Base-by-base conservation (phyloP, 768 basidiomycete genomes). In the Glaciozyma martinii region DNA sequence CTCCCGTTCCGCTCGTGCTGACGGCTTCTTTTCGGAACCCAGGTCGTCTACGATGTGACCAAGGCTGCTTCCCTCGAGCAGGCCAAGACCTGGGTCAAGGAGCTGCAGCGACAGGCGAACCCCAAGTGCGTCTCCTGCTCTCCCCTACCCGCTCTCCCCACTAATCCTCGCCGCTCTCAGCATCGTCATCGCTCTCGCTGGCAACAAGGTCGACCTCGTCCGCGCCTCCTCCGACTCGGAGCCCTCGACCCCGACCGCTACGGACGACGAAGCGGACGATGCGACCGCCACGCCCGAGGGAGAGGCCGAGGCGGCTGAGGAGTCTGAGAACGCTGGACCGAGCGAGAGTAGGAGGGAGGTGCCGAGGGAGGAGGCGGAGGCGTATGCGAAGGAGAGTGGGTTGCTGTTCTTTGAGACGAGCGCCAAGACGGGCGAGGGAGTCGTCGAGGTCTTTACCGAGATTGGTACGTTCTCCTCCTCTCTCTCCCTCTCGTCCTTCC, bases 71-170 rank as follows among this genome's bases (percentile, higher is more conserved):
- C 91, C 74, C 81, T 99, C 64, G 94, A 98, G 77, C 98, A 98
- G 77, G 95, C 95, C 61, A 97, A 98, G 80, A 91, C 93, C 37
- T 99, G 95, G 95, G 92, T 99, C 64, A 97, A 95, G 80, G 95
- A 99, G 78, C 82, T 99, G 29, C 95, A 99, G 76, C 85, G 95
- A 70, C 95, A 99, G 75, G 95, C 95, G 29, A 95, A 97, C 76
- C 93, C 94, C 43, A 98, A 98, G 98, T 98, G 2, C 33, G 68
- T 65, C n/a, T 29, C 32, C 19, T 1, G 10, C 40, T 15, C 9
- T 23, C 8, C 32, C 27, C 8, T 10, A 21, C 49, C n/a, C 50
- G 43, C 50, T 13, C 29, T 12, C 59, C 25, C 12, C 32, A 10
- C 27, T 30, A 2, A 15, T 42, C 25, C 27, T 7, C 23, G 13